phyloP scores from a whole-genome alignment of 441 rosid genomes.

The Erodium trifolium region DNA sequence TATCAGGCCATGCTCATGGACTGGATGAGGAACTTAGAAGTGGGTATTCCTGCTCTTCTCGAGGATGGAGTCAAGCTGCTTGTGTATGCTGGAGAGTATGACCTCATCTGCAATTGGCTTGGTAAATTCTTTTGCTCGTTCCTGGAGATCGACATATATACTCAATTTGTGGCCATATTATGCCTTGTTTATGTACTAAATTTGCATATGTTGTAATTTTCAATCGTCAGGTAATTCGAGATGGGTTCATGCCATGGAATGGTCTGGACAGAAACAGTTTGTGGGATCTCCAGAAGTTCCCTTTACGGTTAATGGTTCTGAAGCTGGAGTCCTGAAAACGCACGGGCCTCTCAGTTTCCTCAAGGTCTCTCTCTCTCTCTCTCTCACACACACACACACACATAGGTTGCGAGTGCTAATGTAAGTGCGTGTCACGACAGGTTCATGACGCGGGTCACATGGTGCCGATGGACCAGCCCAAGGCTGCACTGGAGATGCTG shows the following conservation, averaged over 20 bases:
- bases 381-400: background rate
- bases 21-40: too few relatives aligned
- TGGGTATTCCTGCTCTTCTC: too few relatives aligned
- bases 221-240: slow-evolving; percentile 2
- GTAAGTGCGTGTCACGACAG: slow-evolving; percentile 27
- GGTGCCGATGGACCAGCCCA: too few relatives aligned
- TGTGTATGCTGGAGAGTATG: slow-evolving; percentile 15
- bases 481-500: background rate
- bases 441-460: slow-evolving; percentile 28
- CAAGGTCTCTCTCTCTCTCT: background rate
- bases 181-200: background rate
- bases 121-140: slow-evolving; percentile 28
- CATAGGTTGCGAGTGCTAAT: slow-evolving; percentile 11
- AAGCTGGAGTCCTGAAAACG: too few relatives aligned
- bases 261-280: too few relatives aligned
- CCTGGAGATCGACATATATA: too few relatives aligned
- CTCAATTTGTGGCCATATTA: background rate
- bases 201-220: slow-evolving; percentile 1
- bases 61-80: too few relatives aligned
- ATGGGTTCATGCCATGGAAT: too few relatives aligned
- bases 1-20: slow-evolving; percentile 60
- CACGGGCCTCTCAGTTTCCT: too few relatives aligned
- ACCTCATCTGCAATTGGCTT: slow-evolving; percentile 99
- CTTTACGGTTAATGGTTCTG: too few relatives aligned
- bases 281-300: too few relatives aligned